Base-by-base conservation (phyloP, 2,329 filamentous ascomycete genomes). In the Colletotrichum sp. region DNA sequence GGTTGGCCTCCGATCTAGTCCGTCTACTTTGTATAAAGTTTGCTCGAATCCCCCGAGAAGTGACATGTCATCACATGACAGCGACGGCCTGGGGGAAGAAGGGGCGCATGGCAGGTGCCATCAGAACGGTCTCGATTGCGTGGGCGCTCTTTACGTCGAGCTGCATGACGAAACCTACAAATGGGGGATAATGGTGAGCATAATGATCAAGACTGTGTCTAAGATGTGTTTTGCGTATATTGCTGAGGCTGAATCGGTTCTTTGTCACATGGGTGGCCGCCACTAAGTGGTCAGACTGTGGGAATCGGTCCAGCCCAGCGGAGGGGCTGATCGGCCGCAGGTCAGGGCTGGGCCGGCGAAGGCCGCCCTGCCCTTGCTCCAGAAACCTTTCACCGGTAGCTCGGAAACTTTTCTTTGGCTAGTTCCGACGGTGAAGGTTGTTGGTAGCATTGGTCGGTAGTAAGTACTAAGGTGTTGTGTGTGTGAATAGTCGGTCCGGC, bases 111-210 rank as follows among this genome's bases (percentile, higher is more conserved):
- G 67, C 44, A 44, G 71, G 52, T 6, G 72, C 55, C 72, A 63
- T 34, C 16, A 75, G 63, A 16, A 63, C 63, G 15, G 71, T 75
- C 52, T 71, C 57, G 36, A 76, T 55, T 12, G 71, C 32, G 30
- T 71, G 71, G 16, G 72, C 24, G 26, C 57, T 75, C 62, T 76
- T 76, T 8, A 36, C 36, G 21, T 76, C 66, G 66, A 75, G 60
- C n/a, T 71, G 60, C 65, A 75, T 75, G 36, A 76, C 36, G 15
- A 70, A 67, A 18, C 75, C 71, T 76, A 63, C 21, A 26, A 10
- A 4, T 16, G 5, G 16, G 4, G n/a, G 28, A 5, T 21, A n/a
- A 34, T 13, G 26, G 75, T 76, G 21, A 76, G 71, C 52, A 49
- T 52, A 49, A 55, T 67, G 52, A 18, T 60, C 66, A 44, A 21